Conservation (phyloP, 768 basidiomycete species). For the Leccinum barrowsii region DNA sequence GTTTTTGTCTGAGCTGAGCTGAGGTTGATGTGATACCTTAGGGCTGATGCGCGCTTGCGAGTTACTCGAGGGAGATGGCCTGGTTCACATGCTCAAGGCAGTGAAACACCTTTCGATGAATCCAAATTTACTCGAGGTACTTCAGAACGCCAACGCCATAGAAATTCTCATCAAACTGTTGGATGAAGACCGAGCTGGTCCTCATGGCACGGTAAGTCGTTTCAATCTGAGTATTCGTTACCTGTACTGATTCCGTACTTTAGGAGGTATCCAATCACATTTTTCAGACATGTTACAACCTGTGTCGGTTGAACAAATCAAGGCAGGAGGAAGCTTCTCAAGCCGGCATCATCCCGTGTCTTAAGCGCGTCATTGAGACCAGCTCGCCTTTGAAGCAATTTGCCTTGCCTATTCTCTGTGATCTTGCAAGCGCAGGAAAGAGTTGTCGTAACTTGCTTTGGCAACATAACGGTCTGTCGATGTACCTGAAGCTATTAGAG, state of each 20-base stretch:
- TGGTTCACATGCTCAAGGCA: slow-evolving; percentile 88
- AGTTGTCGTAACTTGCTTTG: slow-evolving; percentile 85
- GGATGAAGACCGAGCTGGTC: slow-evolving; percentile 74
- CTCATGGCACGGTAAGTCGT: slow-evolving; percentile 70
- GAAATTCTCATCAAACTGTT: slow-evolving; percentile 86
- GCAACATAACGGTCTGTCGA: slow-evolving; percentile 85
- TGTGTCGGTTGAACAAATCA: slow-evolving; percentile 90
- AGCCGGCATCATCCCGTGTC: slow-evolving; percentile 88
- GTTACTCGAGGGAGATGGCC: slow-evolving; percentile 79
- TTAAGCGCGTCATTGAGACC: slow-evolving; percentile 84
- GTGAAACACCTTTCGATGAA: slow-evolving; percentile 97
- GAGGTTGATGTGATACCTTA: slow-evolving; percentile 30
- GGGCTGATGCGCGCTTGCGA: slow-evolving; percentile 87
- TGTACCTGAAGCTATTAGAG: slow-evolving; percentile 75
- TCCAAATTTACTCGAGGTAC: slow-evolving; percentile 80
- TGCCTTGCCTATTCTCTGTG: slow-evolving; percentile 93
- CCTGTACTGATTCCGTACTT: background rate
- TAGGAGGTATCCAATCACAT: slow-evolving; percentile 97
- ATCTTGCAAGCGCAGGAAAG: slow-evolving; percentile 93
- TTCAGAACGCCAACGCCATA: slow-evolving; percentile 94
- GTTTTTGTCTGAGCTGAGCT: background rate
- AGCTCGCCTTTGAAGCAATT: slow-evolving; percentile 95
- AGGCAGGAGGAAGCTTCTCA: slow-evolving; percentile 97
- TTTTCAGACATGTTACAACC: slow-evolving; percentile 96
- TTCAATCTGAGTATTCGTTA: background rate